These are phyloP conservation scores for Exserohilum turcica DNA, from an alignment of 2,329 filamentous ascomycete genomes.

Conservation along the genomic window DNA sequence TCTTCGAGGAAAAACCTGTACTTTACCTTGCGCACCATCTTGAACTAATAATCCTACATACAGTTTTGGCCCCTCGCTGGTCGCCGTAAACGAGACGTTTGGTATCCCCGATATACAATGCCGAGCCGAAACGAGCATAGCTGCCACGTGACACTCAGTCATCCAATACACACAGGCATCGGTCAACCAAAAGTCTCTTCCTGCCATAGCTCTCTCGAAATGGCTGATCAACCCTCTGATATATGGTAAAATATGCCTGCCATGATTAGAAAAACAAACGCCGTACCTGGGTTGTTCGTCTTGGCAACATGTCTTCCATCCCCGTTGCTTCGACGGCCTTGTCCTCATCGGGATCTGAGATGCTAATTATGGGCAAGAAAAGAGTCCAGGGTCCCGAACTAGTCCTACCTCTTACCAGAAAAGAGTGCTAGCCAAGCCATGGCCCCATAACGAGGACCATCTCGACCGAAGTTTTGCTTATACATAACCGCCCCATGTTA, in stretches of 20 bases:
- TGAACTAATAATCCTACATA: not conserved
- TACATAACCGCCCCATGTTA: conserved; percentile 7
- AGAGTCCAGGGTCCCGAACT: not conserved
- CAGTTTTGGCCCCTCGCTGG: not conserved
- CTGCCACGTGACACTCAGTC: not conserved
- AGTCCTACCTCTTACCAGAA: not conserved
- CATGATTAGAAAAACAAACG: not conserved
- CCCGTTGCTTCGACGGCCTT: not conserved
- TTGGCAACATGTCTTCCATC: not conserved
- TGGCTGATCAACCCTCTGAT: not conserved
- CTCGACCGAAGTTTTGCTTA: conserved; percentile 9
- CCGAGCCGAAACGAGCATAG: not conserved
- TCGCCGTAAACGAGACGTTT: not conserved
- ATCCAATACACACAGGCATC: not conserved
- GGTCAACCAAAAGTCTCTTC: not conserved
- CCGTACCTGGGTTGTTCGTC: not conserved
- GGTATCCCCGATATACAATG: not conserved
- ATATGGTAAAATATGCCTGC: not conserved
- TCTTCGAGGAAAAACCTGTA: not conserved
- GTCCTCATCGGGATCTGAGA: not conserved
- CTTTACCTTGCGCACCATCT: not conserved
- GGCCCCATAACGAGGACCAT: not conserved
- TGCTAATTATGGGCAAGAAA: not conserved
- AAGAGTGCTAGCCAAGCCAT: not conserved
- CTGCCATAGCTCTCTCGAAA: not conserved